These are phyloP conservation scores for Homolaphlyctis polyrhiza DNA, from an alignment of 371 early-diverging fungal species.

Conservation along the genomic window DNA sequence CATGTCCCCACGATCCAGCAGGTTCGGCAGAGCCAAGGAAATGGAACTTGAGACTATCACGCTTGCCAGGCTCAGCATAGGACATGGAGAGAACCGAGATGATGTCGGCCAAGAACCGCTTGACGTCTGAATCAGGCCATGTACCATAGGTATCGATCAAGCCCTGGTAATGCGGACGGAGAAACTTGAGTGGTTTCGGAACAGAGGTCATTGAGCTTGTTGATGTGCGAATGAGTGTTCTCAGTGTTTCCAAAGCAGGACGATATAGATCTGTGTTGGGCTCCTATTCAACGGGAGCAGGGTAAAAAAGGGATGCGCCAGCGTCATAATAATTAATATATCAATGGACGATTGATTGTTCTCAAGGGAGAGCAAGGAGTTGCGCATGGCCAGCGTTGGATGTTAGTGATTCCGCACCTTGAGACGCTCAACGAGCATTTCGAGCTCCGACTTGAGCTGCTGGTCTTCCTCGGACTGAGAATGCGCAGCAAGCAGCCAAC, in stretches of 20 bases:
- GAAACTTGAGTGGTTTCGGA: slow-evolving; percentile 95
- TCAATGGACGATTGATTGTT: too few relatives aligned
- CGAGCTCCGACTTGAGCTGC: slow-evolving; percentile 86
- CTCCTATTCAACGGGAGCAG: slow-evolving; percentile 46
- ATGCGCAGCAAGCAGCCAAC: too few relatives aligned
- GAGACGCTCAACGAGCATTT: slow-evolving; percentile 87
- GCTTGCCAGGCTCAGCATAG: slow-evolving; percentile 77
- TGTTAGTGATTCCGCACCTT: slow-evolving; percentile 37
- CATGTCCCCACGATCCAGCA: slow-evolving; percentile 97
- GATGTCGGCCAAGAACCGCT: slow-evolving; percentile 87
- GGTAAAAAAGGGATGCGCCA: too few relatives aligned
- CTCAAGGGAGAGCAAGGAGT: not conserved
- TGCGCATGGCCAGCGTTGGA: not conserved
- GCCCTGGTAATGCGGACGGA: slow-evolving; percentile 78
- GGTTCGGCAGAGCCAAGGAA: slow-evolving; percentile 74
- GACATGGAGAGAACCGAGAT: slow-evolving; percentile 95
- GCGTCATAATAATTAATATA: too few relatives aligned
- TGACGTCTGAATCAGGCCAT: slow-evolving; percentile 74
- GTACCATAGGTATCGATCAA: slow-evolving; percentile 63
- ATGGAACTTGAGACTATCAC: slow-evolving; percentile 80
- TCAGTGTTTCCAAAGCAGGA: slow-evolving; percentile 81
- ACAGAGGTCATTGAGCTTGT: slow-evolving; percentile 98
- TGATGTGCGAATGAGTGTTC: slow-evolving; percentile 85
- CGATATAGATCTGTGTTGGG: slow-evolving; percentile 66
- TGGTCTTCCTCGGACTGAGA: slow-evolving; percentile 92